Base-by-base conservation (phyloP, 1,284 basidiomycete species). In the Pseudomicrostroma phylloplanum region DNA sequence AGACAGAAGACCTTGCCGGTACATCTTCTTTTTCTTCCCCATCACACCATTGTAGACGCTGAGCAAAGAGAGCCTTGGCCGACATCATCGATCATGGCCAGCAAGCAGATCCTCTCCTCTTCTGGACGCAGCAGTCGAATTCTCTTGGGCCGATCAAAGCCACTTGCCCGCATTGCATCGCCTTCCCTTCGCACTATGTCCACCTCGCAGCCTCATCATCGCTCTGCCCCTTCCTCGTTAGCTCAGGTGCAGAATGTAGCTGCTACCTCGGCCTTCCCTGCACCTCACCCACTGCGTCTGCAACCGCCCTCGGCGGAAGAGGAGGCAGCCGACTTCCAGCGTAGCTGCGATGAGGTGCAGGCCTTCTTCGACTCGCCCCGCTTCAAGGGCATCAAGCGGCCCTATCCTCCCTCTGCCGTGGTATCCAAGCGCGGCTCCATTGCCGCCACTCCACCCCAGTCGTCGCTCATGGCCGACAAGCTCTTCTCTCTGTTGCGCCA, bases 361-460 rank as follows among this genome's bases (percentile, higher is more conserved):
- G 80, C 84, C 1, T 93, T 90, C 85, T 92, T 92, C 76, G 79
- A 84, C 49, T 83, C 83, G 46, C 87, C 89, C 15, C 86, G 91
- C 11, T 94, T 91, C 78, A 82, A 84, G 43, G 82, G 82, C 60
- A 85, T 90, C 63, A 87, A 86, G 74, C 85, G 92, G 19, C 87
- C 91, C 0, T 94, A 94, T 80, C 83, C 87, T 19, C 84, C 91
- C 6, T 84, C 85, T 36, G 84, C 86, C 57, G 89, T 94, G 65
- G 91, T 87, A 6, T 86, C 88, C 19, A 94, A 94, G 81, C 90
- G 92, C 70, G 91, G 91, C 2, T 88, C 88, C n/a, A 81, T 91
- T 41, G 88, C 90, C 6, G 85, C 89, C 13, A 82, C 88, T 36
- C 88, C 89, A 1, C 84, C 89, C n/a, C 78, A 79, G 42, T 87